Percentiles rank a stretch among this genome's conserved stretches.
Conservation (phyloP, 2,329 filamentous ascomycete species). For the Diaporthe sp. region DNA sequence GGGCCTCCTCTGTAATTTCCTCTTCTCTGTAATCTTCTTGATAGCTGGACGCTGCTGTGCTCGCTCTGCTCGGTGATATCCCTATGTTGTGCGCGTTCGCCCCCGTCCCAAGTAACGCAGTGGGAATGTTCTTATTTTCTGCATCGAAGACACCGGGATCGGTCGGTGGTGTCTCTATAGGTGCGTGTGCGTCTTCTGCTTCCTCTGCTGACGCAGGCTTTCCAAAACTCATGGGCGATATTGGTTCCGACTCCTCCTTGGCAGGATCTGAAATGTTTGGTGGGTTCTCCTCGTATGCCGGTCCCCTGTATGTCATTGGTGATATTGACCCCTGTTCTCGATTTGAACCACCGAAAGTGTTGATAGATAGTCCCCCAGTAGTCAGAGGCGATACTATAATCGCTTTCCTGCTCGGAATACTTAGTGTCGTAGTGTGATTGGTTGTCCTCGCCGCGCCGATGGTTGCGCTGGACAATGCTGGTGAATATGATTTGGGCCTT, state of each 20-base stretch:
- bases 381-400: conserved; percentile 2
- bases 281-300: not conserved
- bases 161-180: not conserved
- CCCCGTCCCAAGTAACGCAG: not conserved
- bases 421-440: not conserved
- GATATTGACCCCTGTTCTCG: conserved; percentile 7
- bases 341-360: conserved; percentile 4
- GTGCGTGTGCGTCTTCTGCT: not conserved
- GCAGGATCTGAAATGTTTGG: not conserved
- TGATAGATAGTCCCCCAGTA: not conserved
- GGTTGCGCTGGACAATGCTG: conserved; percentile 4
- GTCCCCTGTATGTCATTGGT: conserved; percentile 17
- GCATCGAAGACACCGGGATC: not conserved
- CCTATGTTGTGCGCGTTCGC: not conserved
- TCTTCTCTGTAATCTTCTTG: conserved; percentile 8
- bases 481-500: conserved; percentile 28
- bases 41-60: conserved; percentile 15
- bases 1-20: conserved; percentile 36
- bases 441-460: conserved; percentile 12
- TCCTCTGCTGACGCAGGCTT: not conserved
- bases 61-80: conserved; percentile 4
- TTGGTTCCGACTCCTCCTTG: conserved; percentile 1
- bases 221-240: conserved; percentile 20
- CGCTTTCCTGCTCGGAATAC: not conserved
- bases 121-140: not conserved